A percentile compares a stretch with the other conserved stretches of the same genome.
These are phyloP conservation scores for Diplodia sapinea DNA, from an alignment of 2,329 filamentous ascomycete genomes.

Conservation along the genomic window DNA sequence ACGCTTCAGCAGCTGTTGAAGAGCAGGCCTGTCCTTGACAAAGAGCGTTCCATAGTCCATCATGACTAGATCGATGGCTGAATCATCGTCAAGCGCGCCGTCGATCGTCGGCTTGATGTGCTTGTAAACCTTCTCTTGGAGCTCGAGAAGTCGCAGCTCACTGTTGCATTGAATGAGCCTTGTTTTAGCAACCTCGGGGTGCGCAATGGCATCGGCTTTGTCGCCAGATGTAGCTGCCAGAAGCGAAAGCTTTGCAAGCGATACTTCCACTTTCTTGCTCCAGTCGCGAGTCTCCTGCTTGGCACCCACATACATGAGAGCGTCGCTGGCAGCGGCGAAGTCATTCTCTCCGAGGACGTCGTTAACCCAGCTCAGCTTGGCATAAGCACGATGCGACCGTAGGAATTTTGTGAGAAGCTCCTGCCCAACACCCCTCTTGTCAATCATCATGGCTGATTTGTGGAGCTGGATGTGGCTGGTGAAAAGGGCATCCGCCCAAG, in stretches of 20 bases:
- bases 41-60: constrained; percentile 60
- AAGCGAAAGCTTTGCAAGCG: constrained; percentile 77
- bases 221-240: constrained; percentile 64
- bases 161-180: constrained; percentile 60
- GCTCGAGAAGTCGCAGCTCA: constrained; percentile 70
- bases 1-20: constrained; percentile 74
- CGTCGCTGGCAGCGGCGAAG: constrained; percentile 73
- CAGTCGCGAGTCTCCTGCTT: constrained; percentile 79
- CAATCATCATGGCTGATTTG: constrained; percentile 60
- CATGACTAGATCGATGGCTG: constrained; percentile 77
- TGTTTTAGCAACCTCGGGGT: constrained; percentile 43
- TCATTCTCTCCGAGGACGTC: constrained; percentile 80
- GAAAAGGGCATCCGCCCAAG: constrained; percentile 79
- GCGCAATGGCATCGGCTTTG: constrained; percentile 43
- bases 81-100: constrained; percentile 77
- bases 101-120: constrained; percentile 71
- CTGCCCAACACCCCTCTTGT: constrained; percentile 70
- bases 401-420: constrained; percentile 79
- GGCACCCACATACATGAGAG: constrained; percentile 72
- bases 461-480: constrained; percentile 71
- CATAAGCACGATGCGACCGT: constrained; percentile 71
- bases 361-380: constrained; percentile 92
- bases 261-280: constrained; percentile 93
- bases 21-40: constrained; percentile 62
- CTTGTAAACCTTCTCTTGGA: constrained; percentile 81